Conservation (phyloP, 2,329 filamentous ascomycete genomes). For the Aspergillus pseudoterreus region DNA sequence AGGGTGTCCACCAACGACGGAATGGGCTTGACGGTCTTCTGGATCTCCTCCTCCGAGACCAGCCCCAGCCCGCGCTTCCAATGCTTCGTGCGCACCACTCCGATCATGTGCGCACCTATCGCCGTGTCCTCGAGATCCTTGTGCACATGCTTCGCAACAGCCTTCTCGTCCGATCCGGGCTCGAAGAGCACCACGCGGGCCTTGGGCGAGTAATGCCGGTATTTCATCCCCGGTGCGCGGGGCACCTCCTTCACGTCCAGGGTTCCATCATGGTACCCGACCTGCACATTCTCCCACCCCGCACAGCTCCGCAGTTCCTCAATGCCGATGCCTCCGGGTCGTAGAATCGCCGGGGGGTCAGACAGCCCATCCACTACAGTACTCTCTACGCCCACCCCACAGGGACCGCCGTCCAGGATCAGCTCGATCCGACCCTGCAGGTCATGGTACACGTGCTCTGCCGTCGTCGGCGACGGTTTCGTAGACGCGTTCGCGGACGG, state of each 20-base stretch:
- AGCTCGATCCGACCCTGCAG: constrained; percentile 75
- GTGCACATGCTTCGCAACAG: constrained; percentile 29
- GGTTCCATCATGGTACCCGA: constrained; percentile 74
- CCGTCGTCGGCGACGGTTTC: constrained; percentile 84
- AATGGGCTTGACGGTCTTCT: constrained; percentile 19
- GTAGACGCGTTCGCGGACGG: constrained; percentile 95
- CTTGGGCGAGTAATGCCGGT: constrained; percentile 92
- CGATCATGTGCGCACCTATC: constrained; percentile 29
- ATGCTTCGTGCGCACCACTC: constrained; percentile 38
- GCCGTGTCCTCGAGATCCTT: constrained; percentile 30
- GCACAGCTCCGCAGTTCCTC: constrained; percentile 69
- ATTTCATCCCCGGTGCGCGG: constrained; percentile 95
- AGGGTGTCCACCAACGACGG: constrained; percentile 23
- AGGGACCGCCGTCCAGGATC: constrained; percentile 84
- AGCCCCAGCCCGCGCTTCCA: constrained; percentile 32
- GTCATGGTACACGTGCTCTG: constrained; percentile 84
- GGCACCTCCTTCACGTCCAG: constrained; percentile 65
- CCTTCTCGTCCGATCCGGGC: constrained; percentile 36
- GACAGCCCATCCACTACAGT: constrained; percentile 92
- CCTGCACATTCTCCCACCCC: constrained; percentile 76
- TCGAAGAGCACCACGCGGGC: constrained; percentile 84
- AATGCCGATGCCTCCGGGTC: constrained; percentile 83
- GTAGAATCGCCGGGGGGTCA: constrained; percentile 72
- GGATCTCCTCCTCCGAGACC: constrained; percentile 17
- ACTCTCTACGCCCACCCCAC: constrained; percentile 87